Evolutionary conservation across 176 grass and related monocot species (phyloP).

Genomic region (Secale cereale): DNA sequence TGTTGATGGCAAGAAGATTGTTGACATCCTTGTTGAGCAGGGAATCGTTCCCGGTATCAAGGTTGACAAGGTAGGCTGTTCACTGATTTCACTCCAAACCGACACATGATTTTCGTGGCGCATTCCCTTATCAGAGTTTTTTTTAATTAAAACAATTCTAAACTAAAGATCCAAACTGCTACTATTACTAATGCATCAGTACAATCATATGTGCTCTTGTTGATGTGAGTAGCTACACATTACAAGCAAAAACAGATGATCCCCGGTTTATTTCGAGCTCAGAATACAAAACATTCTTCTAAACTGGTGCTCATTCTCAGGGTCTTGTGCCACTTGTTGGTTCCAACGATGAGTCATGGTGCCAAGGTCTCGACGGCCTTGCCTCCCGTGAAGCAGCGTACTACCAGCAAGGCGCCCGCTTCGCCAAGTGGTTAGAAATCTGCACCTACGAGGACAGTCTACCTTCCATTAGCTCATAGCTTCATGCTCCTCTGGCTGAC

Average conservation of each 20-base stretch:
- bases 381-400: slow-evolving; percentile 91
- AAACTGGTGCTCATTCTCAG: slow-evolving; percentile 34
- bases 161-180: not conserved
- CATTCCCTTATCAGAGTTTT: not conserved
- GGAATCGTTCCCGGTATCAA: slow-evolving; percentile 91
- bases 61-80: slow-evolving; percentile 82
- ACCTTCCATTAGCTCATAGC: not conserved
- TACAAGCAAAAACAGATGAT: not conserved
- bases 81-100: slow-evolving; percentile 1
- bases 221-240: not conserved
- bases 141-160: not conserved
- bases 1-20: slow-evolving; percentile 92
- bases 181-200: not conserved
- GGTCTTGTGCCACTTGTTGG: slow-evolving; percentile 93
- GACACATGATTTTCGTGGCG: not conserved
- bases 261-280: not conserved
- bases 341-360: slow-evolving; percentile 97
- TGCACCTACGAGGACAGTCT: not conserved
- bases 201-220: not conserved
- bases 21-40: slow-evolving; percentile 84
- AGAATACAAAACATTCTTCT: not conserved
- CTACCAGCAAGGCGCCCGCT: slow-evolving; percentile 95
- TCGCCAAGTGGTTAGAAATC: slow-evolving; percentile 87
- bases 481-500: slow-evolving; percentile 12
- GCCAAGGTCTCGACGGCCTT: slow-evolving; percentile 97